These are phyloP conservation scores for Populus trichocarpa DNA, from an alignment of 441 rosid genomes.

Conservation along the genomic window DNA sequence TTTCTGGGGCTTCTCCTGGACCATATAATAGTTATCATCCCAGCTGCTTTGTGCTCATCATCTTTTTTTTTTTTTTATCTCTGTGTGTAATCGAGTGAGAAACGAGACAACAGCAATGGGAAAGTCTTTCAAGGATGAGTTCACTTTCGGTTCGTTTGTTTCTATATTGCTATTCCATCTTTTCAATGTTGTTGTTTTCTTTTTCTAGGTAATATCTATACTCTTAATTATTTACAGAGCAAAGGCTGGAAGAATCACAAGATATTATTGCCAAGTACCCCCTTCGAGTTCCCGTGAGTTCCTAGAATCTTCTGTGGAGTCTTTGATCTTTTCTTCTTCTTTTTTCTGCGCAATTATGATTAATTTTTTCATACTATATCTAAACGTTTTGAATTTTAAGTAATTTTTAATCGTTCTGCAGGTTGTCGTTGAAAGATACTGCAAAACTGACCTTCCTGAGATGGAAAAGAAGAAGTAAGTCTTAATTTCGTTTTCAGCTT, in stretches of 20 bases:
- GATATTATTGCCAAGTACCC: slow-evolving; percentile 65
- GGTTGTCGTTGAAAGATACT: slow-evolving; percentile 82
- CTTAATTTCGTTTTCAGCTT: background rate
- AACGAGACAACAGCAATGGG: background rate
- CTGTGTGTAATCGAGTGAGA: background rate
- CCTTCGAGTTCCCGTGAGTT: slow-evolving; percentile 71
- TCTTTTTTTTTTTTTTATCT: no score
- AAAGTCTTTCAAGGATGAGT: slow-evolving; percentile 61
- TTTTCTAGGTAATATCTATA: background rate
- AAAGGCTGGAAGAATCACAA: slow-evolving; percentile 64
- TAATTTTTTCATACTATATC: background rate
- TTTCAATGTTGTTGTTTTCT: background rate
- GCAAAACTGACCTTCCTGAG: slow-evolving; percentile 71
- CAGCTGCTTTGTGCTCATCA: background rate
- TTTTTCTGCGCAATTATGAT: background rate
- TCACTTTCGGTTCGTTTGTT: slow-evolving; percentile 50
- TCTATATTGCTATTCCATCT: background rate
- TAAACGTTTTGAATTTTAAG: background rate
- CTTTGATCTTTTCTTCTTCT: background rate
- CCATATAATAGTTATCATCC: background rate
- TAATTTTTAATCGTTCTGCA: slow-evolving; percentile 19
- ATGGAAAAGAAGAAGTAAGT: slow-evolving; percentile 86
- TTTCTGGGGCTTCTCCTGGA: background rate
- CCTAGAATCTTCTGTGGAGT: background rate
- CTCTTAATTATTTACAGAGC: slow-evolving; percentile 35